Evolutionary conservation across 2,329 filamentous ascomycete genomes (phyloP).

Genomic region (Fusarium decemcellulare): DNA sequence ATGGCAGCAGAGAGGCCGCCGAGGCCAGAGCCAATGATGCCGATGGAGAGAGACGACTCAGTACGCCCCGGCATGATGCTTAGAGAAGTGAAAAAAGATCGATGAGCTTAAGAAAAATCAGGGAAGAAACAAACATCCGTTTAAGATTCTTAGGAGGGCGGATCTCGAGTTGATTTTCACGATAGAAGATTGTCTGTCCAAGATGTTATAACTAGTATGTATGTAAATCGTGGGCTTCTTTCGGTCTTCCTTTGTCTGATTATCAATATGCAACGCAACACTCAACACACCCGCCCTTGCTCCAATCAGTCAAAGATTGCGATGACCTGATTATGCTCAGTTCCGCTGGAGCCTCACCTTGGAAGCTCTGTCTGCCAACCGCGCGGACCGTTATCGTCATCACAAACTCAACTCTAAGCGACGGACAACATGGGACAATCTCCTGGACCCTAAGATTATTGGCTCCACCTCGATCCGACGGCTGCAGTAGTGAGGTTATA

Average conservation of each 20-base stretch:
- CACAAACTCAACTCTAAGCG: neutral
- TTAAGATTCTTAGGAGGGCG: too few species aligned
- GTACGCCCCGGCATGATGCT: constrained; percentile 17
- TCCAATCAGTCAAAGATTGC: neutral
- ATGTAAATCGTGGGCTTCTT: too few species aligned
- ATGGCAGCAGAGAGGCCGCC: constrained; percentile 57
- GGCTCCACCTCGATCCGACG: constrained; percentile 19
- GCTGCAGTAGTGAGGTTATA: constrained; percentile 3
- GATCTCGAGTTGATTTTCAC: too few species aligned
- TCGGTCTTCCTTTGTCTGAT: too few species aligned
- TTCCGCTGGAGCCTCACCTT: neutral
- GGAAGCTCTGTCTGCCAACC: neutral
- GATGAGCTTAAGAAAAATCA: too few species aligned
- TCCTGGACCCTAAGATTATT: neutral
- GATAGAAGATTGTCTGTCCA: too few species aligned
- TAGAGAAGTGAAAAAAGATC: too few species aligned
- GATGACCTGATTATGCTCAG: neutral
- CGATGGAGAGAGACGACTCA: constrained; percentile 49
- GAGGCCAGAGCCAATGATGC: constrained; percentile 57
- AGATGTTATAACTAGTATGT: too few species aligned
- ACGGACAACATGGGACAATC: neutral
- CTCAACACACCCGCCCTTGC: neutral
- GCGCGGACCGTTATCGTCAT: neutral
- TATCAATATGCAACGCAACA: neutral
- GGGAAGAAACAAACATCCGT: too few species aligned